Conservation (phyloP, 139 green algal species). For the Chlamydomonas schloesseri region DNA sequence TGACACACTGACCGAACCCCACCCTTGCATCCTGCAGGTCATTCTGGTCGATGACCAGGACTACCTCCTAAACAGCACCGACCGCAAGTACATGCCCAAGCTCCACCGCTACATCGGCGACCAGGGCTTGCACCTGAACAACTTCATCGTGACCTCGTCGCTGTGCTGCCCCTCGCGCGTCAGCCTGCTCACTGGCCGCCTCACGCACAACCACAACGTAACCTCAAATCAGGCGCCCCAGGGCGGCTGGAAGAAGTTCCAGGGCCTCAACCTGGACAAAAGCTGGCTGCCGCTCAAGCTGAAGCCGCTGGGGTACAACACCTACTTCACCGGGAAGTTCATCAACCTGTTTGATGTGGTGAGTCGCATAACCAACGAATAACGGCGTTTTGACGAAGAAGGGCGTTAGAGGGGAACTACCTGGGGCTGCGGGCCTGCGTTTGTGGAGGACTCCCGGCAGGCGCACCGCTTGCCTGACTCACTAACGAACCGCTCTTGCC, state of each 20-base stretch:
- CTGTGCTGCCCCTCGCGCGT: slow-evolving; percentile 46
- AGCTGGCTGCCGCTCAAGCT: slow-evolving; percentile 36
- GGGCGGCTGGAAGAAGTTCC: slow-evolving; percentile 32
- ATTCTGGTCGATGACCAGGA: slow-evolving; percentile 48
- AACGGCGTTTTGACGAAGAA: too few relatives aligned
- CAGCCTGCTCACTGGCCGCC: slow-evolving; percentile 23
- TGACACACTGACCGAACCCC: too few relatives aligned
- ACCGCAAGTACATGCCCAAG: slow-evolving; percentile 42
- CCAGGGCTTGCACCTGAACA: slow-evolving; percentile 37
- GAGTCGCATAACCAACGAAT: not conserved
- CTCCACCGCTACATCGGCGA: slow-evolving; percentile 34
- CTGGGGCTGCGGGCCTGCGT: too few relatives aligned
- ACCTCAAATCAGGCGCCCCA: slow-evolving; percentile 27
- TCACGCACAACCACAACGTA: slow-evolving; percentile 53
- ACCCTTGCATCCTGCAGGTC: not conserved
- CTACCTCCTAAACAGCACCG: slow-evolving; percentile 37
- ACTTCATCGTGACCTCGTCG: slow-evolving; percentile 48
- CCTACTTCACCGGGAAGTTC: slow-evolving; percentile 51
- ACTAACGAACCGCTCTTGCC: not conserved
- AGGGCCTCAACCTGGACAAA: not conserved
- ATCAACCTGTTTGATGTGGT: slow-evolving; percentile 41
- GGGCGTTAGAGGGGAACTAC: too few relatives aligned
- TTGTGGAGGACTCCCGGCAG: too few relatives aligned
- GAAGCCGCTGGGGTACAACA: slow-evolving; percentile 32
- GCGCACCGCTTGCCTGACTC: too few relatives aligned